Base-by-base conservation (phyloP, 139 green algal species). In the Medakamo hakoo region DNA sequence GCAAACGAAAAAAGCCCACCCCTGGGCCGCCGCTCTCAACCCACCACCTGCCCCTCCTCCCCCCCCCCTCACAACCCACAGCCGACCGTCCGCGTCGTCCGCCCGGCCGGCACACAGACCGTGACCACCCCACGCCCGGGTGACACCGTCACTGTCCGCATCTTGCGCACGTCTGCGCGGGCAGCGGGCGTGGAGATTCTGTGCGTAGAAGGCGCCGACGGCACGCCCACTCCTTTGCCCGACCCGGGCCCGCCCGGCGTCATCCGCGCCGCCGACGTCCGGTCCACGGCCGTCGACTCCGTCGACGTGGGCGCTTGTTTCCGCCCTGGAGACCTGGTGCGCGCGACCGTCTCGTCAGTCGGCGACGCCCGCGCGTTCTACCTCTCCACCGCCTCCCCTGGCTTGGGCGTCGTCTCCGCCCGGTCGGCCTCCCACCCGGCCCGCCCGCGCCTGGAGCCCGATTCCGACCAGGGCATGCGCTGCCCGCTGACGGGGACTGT, bases 361-460 rank as follows among this genome's bases (percentile, higher is more conserved):
- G 90, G 90, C 25, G 86, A 95, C 62, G 75, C 82, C 0, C 69
- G 86, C n/a, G 84, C 81, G 9, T 96, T 92, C 63, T 89, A 86
- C 69, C 77, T 97, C 2, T 79, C 73, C 60, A 97, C 90, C n/a
- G 89, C 90, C 24, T 75, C 81, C 59, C 91, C 95, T 69, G 72
- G 88, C 32, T 77, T 96, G 49, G 90, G 90, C 1, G 90, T 97
- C 27, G 84, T 97, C 55, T 84, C 86, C 57, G 90, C 89, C 16
- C 81, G 79, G 62, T 9, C 4, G 89, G 84, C 69, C 23, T 77
- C 1, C 70, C 73, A 60, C 79, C 9, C 21, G 48, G 70, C 77
- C 83, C 83, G 84, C 23, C 60, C 62, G 25, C 68, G 76, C 14
- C 89, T 95, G 86, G 68, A 90, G 22, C 73, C 87, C 2, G 62